Percentiles rank a stretch among this genome's conserved stretches.
Evolutionary conservation across 345 rosid genomes (phyloP).

Genomic region (Citrus reticulata): DNA sequence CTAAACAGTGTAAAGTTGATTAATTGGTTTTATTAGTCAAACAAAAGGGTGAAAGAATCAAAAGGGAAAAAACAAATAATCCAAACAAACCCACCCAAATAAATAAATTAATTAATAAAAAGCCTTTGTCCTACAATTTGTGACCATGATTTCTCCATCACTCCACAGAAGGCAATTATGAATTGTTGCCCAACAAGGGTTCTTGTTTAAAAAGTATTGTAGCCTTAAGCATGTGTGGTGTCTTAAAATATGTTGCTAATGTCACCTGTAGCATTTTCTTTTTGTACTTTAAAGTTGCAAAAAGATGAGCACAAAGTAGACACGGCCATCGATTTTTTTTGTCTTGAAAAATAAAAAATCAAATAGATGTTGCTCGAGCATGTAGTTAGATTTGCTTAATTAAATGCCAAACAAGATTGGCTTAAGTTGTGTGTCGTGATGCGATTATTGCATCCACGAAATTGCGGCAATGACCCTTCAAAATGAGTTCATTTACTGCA

Average conservation of each 20-base stretch:
- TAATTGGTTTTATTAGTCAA: conserved; percentile 18
- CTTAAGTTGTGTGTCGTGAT: no score
- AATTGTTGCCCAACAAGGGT: conserved; percentile 5
- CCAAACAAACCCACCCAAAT: not conserved
- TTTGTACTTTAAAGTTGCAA: not conserved
- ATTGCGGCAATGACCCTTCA: not conserved
- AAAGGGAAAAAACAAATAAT: not conserved
- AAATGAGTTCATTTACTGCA: not conserved
- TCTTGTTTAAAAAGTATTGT: conserved; percentile 4
- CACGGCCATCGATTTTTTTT: no score
- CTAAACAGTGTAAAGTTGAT: conserved; percentile 18
- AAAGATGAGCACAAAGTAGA: not conserved
- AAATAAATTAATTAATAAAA: not conserved
- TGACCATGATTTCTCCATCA: conserved; percentile 10
- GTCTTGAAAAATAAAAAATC: no score
- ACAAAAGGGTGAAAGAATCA: conserved; percentile 8
- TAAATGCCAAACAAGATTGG: no score
- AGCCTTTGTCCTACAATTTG: conserved; percentile 1
- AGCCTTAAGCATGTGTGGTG: conserved; percentile 21
- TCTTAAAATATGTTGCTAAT: not conserved
- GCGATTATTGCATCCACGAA: no score
- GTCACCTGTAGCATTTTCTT: not conserved
- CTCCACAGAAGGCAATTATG: conserved; percentile 3
- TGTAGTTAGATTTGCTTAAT: no score
- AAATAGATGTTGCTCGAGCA: not conserved